Percentiles rank a stretch among this genome's conserved stretches.
These are phyloP conservation scores for Gossypium gossypioides DNA, from an alignment of 441 rosid genomes.

Conservation along the genomic window DNA sequence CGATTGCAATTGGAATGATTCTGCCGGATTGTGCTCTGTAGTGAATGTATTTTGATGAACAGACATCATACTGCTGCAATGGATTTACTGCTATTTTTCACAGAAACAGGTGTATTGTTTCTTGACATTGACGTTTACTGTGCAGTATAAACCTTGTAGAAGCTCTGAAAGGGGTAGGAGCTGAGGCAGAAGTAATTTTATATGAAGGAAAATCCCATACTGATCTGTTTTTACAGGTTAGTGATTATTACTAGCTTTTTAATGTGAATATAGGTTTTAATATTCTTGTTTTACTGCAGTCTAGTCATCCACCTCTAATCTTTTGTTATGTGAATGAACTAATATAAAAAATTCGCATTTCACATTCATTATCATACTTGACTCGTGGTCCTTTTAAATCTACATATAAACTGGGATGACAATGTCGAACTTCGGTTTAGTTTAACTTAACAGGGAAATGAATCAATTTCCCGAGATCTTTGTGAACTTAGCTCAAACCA, in stretches of 20 bases:
- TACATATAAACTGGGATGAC: neutral
- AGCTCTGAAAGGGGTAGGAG: constrained; percentile 41
- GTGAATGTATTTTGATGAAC: neutral
- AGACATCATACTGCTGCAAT: neutral
- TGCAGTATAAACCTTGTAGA: constrained; percentile 42
- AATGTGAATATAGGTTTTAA: neutral
- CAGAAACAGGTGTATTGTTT: neutral
- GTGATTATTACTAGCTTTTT: constrained; percentile 7
- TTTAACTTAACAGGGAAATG: neutral
- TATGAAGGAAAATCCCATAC: constrained; percentile 59
- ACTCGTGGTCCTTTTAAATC: neutral
- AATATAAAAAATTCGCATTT: neutral
- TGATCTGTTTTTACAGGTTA: constrained; percentile 64
- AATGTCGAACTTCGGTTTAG: neutral
- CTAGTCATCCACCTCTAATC: neutral
- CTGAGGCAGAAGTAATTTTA: constrained; percentile 33
- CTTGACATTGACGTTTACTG: constrained; percentile 8
- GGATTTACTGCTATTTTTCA: neutral
- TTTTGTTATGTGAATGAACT: neutral
- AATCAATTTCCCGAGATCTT: neutral
- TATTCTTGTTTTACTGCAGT: neutral
- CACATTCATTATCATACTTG: neutral
- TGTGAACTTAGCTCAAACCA: neutral
- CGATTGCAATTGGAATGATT: neutral
- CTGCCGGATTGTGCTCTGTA: neutral